Conservation (phyloP, 129 eudicot species). For the Pittosporum tobira region DNA sequence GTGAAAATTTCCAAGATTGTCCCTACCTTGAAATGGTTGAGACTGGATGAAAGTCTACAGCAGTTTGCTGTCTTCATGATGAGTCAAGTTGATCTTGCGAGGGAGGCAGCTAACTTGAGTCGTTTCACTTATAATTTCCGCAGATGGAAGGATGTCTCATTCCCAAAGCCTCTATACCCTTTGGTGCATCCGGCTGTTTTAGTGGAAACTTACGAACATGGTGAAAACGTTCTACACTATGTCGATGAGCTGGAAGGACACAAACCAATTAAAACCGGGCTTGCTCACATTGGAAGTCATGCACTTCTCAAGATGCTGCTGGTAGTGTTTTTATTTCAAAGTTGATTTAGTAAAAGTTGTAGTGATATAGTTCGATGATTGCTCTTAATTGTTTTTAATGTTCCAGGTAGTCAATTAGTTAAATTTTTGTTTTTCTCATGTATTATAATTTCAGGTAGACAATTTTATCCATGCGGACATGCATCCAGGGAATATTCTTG, state of each 20-base stretch:
- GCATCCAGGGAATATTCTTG: slow-evolving; percentile 99
- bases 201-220: slow-evolving; percentile 95
- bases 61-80: slow-evolving; percentile 92
- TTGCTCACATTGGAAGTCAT: slow-evolving; percentile 93
- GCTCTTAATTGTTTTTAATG: background rate
- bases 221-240: slow-evolving; percentile 64
- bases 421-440: background rate
- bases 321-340: slow-evolving; percentile 27
- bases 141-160: slow-evolving; percentile 87
- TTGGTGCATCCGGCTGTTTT: slow-evolving; percentile 95
- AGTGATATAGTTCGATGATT: background rate
- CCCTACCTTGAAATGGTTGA: slow-evolving; percentile 78
- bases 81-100: slow-evolving; percentile 98
- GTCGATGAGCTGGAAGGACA: slow-evolving; percentile 65
- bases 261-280: slow-evolving; percentile 55
- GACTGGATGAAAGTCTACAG: slow-evolving; percentile 85
- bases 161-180: slow-evolving; percentile 89
- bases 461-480: slow-evolving; percentile 96
- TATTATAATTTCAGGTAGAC: slow-evolving; percentile 52
- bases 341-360: background rate
- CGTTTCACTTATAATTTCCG: slow-evolving; percentile 87
- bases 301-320: slow-evolving; percentile 91
- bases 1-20: slow-evolving; percentile 55
- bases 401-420: background rate
- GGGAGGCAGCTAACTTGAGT: slow-evolving; percentile 96